These are phyloP conservation scores for Solanum etuberosum DNA, from an alignment of 257 asterid genomes.

Conservation along the genomic window DNA sequence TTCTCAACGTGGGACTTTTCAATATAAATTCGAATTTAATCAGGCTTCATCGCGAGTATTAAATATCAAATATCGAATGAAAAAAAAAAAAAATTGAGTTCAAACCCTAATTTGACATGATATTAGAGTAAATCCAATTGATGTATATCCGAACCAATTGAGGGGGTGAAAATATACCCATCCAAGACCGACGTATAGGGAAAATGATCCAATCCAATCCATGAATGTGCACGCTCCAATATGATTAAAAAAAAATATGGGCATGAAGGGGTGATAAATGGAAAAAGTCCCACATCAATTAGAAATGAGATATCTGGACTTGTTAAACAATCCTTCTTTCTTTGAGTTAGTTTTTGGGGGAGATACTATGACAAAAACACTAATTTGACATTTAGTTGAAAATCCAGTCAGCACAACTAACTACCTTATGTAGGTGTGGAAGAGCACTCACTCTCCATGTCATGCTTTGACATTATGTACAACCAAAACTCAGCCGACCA, in stretches of 20 bases:
- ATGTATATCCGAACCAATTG: background rate
- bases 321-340: background rate
- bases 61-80: too few relatives aligned
- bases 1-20: background rate
- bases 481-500: conserved; percentile 26
- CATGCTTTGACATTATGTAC: conserved; percentile 65
- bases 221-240: too few relatives aligned
- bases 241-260: too few relatives aligned
- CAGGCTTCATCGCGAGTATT: too few relatives aligned
- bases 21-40: too few relatives aligned
- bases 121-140: background rate
- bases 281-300: background rate
- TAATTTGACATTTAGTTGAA: background rate
- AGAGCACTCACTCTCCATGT: conserved; percentile 17
- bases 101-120: background rate
- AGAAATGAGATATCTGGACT: background rate
- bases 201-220: background rate
- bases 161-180: background rate
- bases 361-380: background rate
- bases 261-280: too few relatives aligned
- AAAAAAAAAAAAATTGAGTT: background rate
- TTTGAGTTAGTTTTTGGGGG: background rate
- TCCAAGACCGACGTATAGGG: background rate
- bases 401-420: background rate
- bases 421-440: background rate